Conservation (phyloP, 441 rosid genomes). For the Eutrema salsugineum region DNA sequence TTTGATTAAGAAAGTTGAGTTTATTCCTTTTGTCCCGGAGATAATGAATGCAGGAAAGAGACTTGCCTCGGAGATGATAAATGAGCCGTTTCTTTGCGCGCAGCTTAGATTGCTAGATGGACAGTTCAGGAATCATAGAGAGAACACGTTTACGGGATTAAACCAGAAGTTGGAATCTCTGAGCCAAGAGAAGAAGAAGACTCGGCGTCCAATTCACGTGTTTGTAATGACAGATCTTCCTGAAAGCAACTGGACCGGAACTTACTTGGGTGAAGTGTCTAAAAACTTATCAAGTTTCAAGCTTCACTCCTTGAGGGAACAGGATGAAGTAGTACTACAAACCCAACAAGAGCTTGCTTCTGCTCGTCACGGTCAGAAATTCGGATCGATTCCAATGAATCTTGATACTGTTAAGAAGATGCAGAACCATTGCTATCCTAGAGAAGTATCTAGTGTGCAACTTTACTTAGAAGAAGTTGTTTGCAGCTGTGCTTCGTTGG, state of each 20-base stretch:
- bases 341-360: constrained; percentile 46
- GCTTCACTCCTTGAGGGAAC: constrained; percentile 46
- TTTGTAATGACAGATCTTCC: constrained; percentile 96
- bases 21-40: constrained; percentile 77
- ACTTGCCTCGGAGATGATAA: constrained; percentile 51
- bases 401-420: constrained; percentile 24
- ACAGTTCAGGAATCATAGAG: constrained; percentile 90
- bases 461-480: constrained; percentile 75
- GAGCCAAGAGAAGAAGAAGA: constrained; percentile 28
- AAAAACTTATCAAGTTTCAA: constrained; percentile 37
- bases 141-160: constrained; percentile 55
- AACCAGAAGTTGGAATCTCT: constrained; percentile 63
- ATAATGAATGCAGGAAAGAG: constrained; percentile 58
- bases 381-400: constrained; percentile 37
- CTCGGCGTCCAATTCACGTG: constrained; percentile 43
- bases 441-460: constrained; percentile 46
- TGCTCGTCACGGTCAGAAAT: constrained; percentile 46
- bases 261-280: constrained; percentile 60
- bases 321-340: constrained; percentile 38
- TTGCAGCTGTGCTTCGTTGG: constrained; percentile 87
- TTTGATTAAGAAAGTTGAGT: constrained; percentile 54
- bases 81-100: constrained; percentile 74
- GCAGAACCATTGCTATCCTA: constrained; percentile 41
- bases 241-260: constrained; percentile 72
- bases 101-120: constrained; percentile 93